Evolutionary conservation across 108 stramenopile species (phyloP).

Genomic region (Cyclostephanos invisitatus): DNA sequence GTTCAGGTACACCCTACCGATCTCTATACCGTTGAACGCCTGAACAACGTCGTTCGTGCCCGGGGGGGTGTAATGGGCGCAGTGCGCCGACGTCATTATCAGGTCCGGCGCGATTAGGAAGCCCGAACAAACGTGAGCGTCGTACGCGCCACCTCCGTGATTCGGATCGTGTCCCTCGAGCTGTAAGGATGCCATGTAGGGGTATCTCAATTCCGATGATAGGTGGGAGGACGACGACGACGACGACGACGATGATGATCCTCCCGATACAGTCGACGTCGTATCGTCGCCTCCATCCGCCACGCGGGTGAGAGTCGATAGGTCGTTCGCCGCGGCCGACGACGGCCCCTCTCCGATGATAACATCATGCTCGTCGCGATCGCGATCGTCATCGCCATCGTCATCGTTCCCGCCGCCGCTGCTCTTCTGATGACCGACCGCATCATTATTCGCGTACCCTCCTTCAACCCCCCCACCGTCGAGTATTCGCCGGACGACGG

Average conservation of each 20-base stretch:
- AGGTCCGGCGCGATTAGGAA: constrained; percentile 56
- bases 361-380: too few species aligned
- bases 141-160: constrained; percentile 12
- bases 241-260: too few species aligned
- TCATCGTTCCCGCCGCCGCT: not conserved
- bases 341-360: too few species aligned
- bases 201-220: constrained; percentile 22
- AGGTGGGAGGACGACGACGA: too few species aligned
- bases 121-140: constrained; percentile 54
- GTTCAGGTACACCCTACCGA: constrained; percentile 26
- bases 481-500: too few species aligned
- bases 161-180: constrained; percentile 32
- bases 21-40: constrained; percentile 50
- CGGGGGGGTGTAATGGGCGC: constrained; percentile 41
- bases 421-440: too few species aligned
- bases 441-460: too few species aligned
- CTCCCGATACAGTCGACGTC: too few species aligned
- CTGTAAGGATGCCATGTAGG: constrained; percentile 53
- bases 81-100: constrained; percentile 58
- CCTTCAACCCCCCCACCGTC: too few species aligned
- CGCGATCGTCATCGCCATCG: too few species aligned
- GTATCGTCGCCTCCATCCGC: constrained; percentile 6
- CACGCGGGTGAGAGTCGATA: not conserved
- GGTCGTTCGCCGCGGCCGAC: too few species aligned
- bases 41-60: constrained; percentile 15